Evolutionary conservation across 2,329 filamentous ascomycete species (phyloP), one percentile per base, ranked within the genome.

Genomic region (Ascomycota sp.): DNA sequence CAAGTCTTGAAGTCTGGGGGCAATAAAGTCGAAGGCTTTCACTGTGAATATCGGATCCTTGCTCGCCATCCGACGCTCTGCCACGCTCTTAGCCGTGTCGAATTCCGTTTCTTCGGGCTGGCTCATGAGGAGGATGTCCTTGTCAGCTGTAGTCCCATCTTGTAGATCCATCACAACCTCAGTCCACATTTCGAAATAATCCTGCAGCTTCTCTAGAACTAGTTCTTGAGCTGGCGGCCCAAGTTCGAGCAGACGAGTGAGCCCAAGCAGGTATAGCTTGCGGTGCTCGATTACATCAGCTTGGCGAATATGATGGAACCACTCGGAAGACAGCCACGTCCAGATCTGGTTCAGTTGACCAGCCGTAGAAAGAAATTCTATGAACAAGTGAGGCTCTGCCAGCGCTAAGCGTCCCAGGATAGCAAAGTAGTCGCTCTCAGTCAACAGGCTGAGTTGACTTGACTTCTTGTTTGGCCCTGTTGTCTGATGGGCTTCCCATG

Each of bases 381-480:
- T 57, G 42, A 92, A 76, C 2, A 78, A 58, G 2, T 55, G 54
- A 1, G 84, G 80, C 28, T 77, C 76, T 1, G 74, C 72, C 2
- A 92, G 57, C 0, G 75, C 69, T 11, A 95, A 65, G 1, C 84
- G 76, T 2, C 81, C 75, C 2, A 98, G 62, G 2, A 95, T 72
- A 5, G 72, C 68, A 47, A 92, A 77, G 50, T 92, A 92, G 48
- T 92, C 80, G 0, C 78, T 78, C 47, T 92, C 73, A 1, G 79
- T 74, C 9, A 83, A 65, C 9, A 73, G 71, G 43, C 76, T 76
- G 27, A 93, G 67, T 25, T 70, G 68, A 29, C 73, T 67, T 13
- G 69, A 62, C 42, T 67, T 77, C 24, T 67, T 66, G 45, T 80
- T 78, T 0, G 86, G 84, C 0, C 89, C 86, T 0, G 78, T 79